Evolutionary conservation across 176 grass and related monocot species (phyloP).

Genomic region (Neostapfia colusana): DNA sequence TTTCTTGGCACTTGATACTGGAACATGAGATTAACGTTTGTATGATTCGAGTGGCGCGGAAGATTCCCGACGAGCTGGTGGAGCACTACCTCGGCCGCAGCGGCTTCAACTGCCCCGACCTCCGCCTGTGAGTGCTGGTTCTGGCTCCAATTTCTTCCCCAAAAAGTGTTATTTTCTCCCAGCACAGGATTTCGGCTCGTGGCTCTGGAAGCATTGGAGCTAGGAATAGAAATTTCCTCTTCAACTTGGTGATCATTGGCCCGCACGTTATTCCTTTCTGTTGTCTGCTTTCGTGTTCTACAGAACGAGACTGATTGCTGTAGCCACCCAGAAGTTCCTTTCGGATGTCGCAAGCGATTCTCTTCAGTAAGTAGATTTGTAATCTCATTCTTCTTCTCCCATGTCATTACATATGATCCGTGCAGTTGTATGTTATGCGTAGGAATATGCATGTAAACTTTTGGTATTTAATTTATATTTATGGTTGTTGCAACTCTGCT

Average conservation of each 20-base stretch:
- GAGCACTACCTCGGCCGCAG: conserved; percentile 93
- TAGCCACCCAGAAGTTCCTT: conserved; percentile 96
- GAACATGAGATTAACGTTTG: neutral
- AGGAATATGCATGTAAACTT: neutral
- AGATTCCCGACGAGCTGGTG: conserved; percentile 98
- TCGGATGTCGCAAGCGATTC: conserved; percentile 88
- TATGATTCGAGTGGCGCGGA: neutral
- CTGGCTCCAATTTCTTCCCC: neutral
- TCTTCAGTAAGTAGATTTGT: conserved; percentile 70
- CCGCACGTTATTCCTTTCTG: neutral
- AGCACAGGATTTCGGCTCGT: neutral
- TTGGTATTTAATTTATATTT: neutral
- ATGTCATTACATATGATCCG: neutral
- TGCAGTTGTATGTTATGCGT: neutral
- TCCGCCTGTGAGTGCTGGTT: conserved; percentile 66
- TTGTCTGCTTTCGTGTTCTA: conserved; percentile 27
- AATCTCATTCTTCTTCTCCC: neutral
- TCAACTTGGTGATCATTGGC: conserved; percentile 1
- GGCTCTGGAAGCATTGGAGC: neutral
- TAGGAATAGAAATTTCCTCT: neutral
- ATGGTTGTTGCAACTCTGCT: neutral
- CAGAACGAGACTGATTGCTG: conserved; percentile 90
- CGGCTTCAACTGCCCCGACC: conserved; percentile 93
- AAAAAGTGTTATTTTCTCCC: neutral
- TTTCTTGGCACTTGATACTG: neutral